These are phyloP conservation scores for Suzukiozyma palmioleophila DNA, from an alignment of 1,139 yeast genomes.

Conservation along the genomic window DNA sequence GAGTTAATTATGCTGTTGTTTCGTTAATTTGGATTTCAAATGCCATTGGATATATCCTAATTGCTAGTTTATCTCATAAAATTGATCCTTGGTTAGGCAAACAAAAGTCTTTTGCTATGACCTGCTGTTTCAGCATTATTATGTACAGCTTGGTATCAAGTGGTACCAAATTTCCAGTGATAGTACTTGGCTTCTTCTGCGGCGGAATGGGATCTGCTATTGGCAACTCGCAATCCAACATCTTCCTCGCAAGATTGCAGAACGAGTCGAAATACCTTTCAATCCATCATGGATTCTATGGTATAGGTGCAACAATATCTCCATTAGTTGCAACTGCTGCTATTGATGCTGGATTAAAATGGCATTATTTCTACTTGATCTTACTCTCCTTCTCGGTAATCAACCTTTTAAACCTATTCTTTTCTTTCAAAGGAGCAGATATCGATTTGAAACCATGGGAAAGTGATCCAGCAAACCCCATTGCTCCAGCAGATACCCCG, in stretches of 20 bases:
- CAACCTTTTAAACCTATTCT: slow-evolving; percentile 22
- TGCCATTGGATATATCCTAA: slow-evolving; percentile 39
- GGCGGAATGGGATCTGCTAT: slow-evolving; percentile 60
- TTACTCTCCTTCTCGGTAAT: slow-evolving; percentile 35
- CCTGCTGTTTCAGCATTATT: slow-evolving; percentile 27
- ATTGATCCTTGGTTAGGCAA: slow-evolving; percentile 40
- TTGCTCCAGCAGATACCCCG: neutral
- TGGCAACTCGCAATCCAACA: slow-evolving; percentile 51
- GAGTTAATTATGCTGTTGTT: slow-evolving; percentile 33
- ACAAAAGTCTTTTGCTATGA: slow-evolving; percentile 32
- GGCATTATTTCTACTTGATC: slow-evolving; percentile 54
- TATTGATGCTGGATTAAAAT: slow-evolving; percentile 41
- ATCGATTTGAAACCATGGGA: slow-evolving; percentile 38
- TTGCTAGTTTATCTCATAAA: slow-evolving; percentile 36
- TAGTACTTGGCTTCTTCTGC: slow-evolving; percentile 51
- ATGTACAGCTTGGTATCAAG: slow-evolving; percentile 40
- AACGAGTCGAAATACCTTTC: slow-evolving; percentile 50
- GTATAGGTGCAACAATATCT: slow-evolving; percentile 58
- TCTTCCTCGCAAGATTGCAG: slow-evolving; percentile 49
- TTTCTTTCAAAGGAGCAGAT: slow-evolving; percentile 41
- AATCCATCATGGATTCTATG: slow-evolving; percentile 55
- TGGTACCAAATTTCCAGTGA: slow-evolving; percentile 32
- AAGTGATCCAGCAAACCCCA: slow-evolving; percentile 11
- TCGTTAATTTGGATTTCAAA: slow-evolving; percentile 45
- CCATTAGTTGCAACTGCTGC: slow-evolving; percentile 57